Evolutionary conservation across 441 rosid genomes (phyloP).

Genomic region (Brassica hybrid): DNA sequence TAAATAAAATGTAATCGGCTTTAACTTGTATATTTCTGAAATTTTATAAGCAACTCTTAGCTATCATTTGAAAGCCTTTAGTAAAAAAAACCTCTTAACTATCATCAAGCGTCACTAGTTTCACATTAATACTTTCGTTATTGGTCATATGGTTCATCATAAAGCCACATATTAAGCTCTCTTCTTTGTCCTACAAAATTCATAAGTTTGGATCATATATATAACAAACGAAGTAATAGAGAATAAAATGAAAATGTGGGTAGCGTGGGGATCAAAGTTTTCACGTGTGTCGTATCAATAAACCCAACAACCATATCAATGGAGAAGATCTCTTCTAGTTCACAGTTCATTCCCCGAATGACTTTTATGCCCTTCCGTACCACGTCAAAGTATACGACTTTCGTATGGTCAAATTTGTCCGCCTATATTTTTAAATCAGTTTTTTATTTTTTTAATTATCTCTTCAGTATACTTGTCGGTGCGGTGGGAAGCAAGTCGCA

Average conservation of each 20-base stretch:
- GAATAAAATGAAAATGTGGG: conserved; percentile 27
- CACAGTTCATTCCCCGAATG: not conserved
- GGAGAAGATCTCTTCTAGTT: conserved; percentile 35
- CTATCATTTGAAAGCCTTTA: no score
- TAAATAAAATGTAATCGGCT: not conserved
- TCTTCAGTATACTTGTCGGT: conserved; percentile 31
- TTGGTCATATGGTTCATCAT: not conserved
- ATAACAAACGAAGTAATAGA: conserved; percentile 1
- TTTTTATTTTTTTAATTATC: not conserved
- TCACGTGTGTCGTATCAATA: conserved; percentile 47
- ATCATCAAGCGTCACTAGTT: not conserved
- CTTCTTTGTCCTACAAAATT: not conserved
- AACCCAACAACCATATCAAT: conserved; percentile 45
- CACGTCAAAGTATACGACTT: conserved; percentile 42
- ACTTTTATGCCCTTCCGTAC: conserved; percentile 46
- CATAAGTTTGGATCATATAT: conserved; percentile 12
- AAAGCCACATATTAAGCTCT: not conserved
- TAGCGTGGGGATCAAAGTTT: conserved; percentile 31
- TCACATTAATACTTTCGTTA: no score
- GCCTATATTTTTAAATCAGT: not conserved
- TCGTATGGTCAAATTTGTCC: conserved; percentile 46
- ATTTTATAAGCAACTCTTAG: not conserved
- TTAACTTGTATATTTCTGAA: not conserved
- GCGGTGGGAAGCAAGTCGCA: conserved; percentile 45
- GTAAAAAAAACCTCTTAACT: not conserved